A percentile compares a stretch with the other conserved stretches of the same genome.
Conservation (phyloP, 495 filamentous ascomycete genomes). For the Podospora tetraspora region DNA sequence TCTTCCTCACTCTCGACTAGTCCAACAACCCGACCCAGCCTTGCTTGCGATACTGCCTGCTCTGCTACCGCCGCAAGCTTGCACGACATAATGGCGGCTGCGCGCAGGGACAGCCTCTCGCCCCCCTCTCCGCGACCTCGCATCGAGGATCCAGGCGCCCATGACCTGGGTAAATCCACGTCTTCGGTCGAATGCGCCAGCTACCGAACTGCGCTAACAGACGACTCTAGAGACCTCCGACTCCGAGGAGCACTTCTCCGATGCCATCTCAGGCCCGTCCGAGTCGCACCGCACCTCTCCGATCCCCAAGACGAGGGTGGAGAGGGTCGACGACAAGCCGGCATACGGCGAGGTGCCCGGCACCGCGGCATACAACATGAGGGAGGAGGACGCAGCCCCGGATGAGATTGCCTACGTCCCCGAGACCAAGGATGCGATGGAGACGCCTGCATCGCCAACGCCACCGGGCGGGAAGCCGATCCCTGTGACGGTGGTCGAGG, state of each 20-base stretch:
- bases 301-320: slow-evolving; percentile 77
- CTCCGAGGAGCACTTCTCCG: slow-evolving; percentile 86
- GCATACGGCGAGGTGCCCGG: slow-evolving; percentile 86
- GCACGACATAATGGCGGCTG: slow-evolving; percentile 22
- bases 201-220: slow-evolving; percentile 9
- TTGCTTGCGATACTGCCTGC: not conserved
- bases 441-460: slow-evolving; percentile 13
- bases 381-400: slow-evolving; percentile 77
- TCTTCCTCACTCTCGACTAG: not conserved
- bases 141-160: slow-evolving; percentile 74
- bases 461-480: slow-evolving; percentile 42
- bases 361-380: slow-evolving; percentile 67
- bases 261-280: slow-evolving; percentile 67
- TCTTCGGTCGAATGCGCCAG: not conserved
- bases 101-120: slow-evolving; percentile 47
- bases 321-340: slow-evolving; percentile 61
- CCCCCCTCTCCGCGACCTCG: slow-evolving; percentile 57
- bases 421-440: slow-evolving; percentile 33
- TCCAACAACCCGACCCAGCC: not conserved
- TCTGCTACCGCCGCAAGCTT: not conserved
- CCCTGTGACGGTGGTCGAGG: slow-evolving; percentile 47
- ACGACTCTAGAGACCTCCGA: slow-evolving; percentile 53
- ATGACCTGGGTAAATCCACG: slow-evolving; percentile 62
- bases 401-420: slow-evolving; percentile 57
- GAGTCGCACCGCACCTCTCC: slow-evolving; percentile 53